Conservation (phyloP, 768 basidiomycete genomes). For the Lactarius sp. region DNA sequence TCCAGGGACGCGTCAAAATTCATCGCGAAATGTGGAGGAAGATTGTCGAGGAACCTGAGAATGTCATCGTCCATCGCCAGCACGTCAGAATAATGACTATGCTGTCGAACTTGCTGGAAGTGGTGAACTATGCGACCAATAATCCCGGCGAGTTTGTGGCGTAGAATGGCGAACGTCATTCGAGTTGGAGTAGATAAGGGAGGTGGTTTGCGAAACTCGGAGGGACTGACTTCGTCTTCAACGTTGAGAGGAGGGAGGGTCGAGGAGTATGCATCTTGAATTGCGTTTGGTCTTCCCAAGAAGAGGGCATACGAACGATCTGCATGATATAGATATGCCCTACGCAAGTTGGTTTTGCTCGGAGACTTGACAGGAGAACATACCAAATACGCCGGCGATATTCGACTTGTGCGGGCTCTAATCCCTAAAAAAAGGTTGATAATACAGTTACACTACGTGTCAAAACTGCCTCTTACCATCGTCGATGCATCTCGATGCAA, state of each 20-base stretch:
- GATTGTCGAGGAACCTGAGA: constrained; percentile 62
- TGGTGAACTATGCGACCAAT: constrained; percentile 91
- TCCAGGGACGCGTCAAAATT: constrained; percentile 78
- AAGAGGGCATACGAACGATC: constrained; percentile 90
- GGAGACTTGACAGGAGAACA: constrained; percentile 12
- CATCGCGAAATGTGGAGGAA: constrained; percentile 76
- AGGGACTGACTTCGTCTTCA: constrained; percentile 50
- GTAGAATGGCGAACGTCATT: constrained; percentile 84
- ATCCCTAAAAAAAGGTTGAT: constrained; percentile 41
- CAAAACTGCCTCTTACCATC: constrained; percentile 50
- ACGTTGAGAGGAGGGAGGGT: constrained; percentile 72
- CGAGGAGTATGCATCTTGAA: constrained; percentile 86
- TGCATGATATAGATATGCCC: constrained; percentile 91
- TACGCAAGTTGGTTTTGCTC: constrained; percentile 29
- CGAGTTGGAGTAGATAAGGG: constrained; percentile 68
- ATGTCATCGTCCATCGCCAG: constrained; percentile 78
- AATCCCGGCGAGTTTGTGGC: constrained; percentile 75
- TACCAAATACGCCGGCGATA: constrained; percentile 90
- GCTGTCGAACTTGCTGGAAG: constrained; percentile 80
- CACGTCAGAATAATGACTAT: constrained; percentile 80
- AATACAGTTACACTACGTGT: constrained; percentile 13
- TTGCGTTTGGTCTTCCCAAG: constrained; percentile 84
- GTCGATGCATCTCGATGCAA: constrained; percentile 84
- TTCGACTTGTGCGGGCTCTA: constrained; percentile 74
- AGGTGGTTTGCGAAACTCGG: constrained; percentile 45